A percentile compares a stretch with the other conserved stretches of the same genome.
These are phyloP conservation scores for Mycena metata DNA, from an alignment of 768 basidiomycete genomes.

Conservation along the genomic window DNA sequence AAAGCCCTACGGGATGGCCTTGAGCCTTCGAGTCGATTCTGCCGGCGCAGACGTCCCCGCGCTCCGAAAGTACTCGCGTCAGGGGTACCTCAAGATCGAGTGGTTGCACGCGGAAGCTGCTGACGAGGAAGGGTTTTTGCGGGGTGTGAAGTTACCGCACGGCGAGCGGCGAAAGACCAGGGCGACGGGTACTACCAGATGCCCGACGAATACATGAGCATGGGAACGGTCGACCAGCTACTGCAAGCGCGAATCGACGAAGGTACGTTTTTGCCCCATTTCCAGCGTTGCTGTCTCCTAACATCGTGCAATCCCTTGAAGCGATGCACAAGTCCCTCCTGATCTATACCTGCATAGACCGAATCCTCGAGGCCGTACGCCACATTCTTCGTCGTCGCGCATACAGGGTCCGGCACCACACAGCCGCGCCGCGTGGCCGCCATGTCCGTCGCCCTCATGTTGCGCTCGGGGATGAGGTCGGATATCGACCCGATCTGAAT, in stretches of 20 bases:
- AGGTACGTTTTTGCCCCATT: background rate
- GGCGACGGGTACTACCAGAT: background rate
- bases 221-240: background rate
- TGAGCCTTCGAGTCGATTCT: too few species aligned
- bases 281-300: background rate
- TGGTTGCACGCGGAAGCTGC: constrained; percentile 4
- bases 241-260: constrained; percentile 7
- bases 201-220: constrained; percentile 7
- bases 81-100: constrained; percentile 16
- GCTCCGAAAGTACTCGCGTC: constrained; percentile 1
- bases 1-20: too few species aligned
- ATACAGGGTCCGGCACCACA: constrained; percentile 98
- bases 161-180: background rate
- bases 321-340: constrained; percentile 4
- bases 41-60: background rate
- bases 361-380: background rate
- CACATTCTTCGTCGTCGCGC: constrained; percentile 98
- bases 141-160: background rate
- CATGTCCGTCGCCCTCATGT: constrained; percentile 98
- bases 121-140: constrained; percentile 9
- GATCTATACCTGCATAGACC: background rate
- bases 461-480: constrained; percentile 94
- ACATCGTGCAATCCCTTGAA: constrained; percentile 14
- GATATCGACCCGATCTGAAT: constrained; percentile 98
- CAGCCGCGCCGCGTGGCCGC: constrained; percentile 99